Evolutionary conservation across 140 eudicot species (phyloP), one percentile per base, ranked within the genome.

Genomic region (Bidens hawaiensis): DNA sequence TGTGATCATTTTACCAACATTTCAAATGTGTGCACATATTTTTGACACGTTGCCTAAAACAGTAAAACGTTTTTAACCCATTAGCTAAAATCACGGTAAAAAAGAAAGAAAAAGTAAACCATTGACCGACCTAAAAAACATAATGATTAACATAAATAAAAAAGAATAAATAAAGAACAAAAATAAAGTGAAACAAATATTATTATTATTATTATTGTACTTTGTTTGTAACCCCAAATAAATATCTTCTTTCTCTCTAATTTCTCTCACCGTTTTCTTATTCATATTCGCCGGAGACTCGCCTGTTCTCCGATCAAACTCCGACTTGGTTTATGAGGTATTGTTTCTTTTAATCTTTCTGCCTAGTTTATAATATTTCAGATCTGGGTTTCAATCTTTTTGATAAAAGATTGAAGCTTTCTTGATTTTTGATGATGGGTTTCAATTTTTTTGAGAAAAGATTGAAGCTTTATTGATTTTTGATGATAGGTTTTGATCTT

Each of bases 281-380:
- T 69, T 62, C 19, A n/a, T 3, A 46, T 48, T 48, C 64, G 60
- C 75, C 65, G 66, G 75, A 70, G 76, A 42, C 75, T 63, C 77
- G 71, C 76, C 79, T 59, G 64, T 23, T 65, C 58, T 65, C 64
- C 72, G 95, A 83, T 83, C 71, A 30, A 15, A 40, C 69, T 76
- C 76, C 82, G 79, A 64, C 76, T 73, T 73, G 85, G 95, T 86
- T 86, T 86, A 86, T 86, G 95, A 86, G 95, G 95, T 80, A 73
- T 48, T 21, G 24, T 34, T 24, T n/a, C 16, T 2, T 1, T 21
- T 26, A 7, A 3, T 4, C 4, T 15, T n/a, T n/a, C n/a, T 36
- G 41, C 53, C 17, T 27, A 19, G 17, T 28, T 3, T 61, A 11
- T 2, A 2, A 59, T 43, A 31, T 31, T 31, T 31, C 22, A 31